A percentile compares a stretch with the other conserved stretches of the same genome.
phyloP scores from a whole-genome alignment of 129 eudicot species.

The Rutidosis leptorrhynchoides region DNA sequence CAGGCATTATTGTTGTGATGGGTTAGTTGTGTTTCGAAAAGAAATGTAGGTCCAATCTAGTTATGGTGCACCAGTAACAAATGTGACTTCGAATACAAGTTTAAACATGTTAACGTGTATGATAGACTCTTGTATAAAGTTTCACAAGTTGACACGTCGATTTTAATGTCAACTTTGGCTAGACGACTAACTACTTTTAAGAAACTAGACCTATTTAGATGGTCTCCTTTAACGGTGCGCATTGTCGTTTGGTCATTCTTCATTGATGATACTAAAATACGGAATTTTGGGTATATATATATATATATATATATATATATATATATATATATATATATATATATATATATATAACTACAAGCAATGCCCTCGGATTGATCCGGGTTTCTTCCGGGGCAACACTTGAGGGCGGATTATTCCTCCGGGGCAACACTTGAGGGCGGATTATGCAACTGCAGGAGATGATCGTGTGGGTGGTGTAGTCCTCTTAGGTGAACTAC shows the following conservation, averaged over 20 bases:
- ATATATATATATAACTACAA: background rate
- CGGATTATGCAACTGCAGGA: too few relatives aligned
- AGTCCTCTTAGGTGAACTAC: too few relatives aligned
- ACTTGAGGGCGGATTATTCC: too few relatives aligned
- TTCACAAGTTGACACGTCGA: background rate
- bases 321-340: too few relatives aligned
- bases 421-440: too few relatives aligned
- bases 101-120: background rate
- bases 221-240: background rate
- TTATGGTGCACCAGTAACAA: constrained; percentile 7
- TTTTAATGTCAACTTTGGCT: background rate
- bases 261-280: background rate
- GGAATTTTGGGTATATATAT: background rate
- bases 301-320: too few relatives aligned
- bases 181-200: background rate
- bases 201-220: background rate
- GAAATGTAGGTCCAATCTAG: too few relatives aligned
- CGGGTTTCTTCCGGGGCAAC: too few relatives aligned
- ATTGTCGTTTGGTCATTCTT: background rate
- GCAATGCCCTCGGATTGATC: too few relatives aligned
- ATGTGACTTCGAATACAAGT: background rate
- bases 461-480: too few relatives aligned
- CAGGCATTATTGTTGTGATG: constrained; percentile 21
- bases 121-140: background rate
- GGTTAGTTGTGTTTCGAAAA: constrained; percentile 15